A percentile compares a stretch with the other conserved stretches of the same genome.
Evolutionary conservation across 768 basidiomycete genomes (phyloP).

Genomic region (Boletus vermiculosoides): DNA sequence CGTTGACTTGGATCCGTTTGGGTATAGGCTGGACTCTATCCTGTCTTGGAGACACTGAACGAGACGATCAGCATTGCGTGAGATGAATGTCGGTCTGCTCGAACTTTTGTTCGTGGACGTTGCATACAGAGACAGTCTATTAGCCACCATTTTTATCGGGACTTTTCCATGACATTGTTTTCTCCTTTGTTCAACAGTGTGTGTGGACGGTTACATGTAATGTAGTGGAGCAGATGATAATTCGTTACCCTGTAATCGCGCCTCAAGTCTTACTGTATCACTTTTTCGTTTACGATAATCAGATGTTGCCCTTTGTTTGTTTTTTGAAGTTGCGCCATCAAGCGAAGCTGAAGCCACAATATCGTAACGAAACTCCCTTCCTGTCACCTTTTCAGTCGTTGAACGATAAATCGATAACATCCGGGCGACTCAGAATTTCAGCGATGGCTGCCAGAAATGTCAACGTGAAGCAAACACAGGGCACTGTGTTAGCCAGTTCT

Average conservation of each 20-base stretch:
- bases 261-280: not conserved
- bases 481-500: not conserved
- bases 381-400: not conserved
- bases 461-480: not conserved
- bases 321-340: too few relatives aligned
- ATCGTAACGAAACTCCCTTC: too few relatives aligned
- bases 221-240: not conserved
- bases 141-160: too few relatives aligned
- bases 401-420: not conserved
- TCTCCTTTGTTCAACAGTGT: not conserved
- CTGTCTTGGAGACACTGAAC: slow-evolving; percentile 35
- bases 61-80: slow-evolving; percentile 26
- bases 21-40: slow-evolving; percentile 33
- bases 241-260: not conserved
- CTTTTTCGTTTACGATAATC: too few relatives aligned
- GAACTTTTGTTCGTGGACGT: not conserved
- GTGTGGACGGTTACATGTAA: not conserved
- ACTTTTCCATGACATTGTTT: not conserved
- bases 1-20: not conserved
- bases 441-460: not conserved
- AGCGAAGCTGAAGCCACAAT: too few relatives aligned
- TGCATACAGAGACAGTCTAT: not conserved
- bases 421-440: not conserved
- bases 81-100: not conserved
- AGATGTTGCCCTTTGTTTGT: too few relatives aligned